phyloP scores from a whole-genome alignment of 768 basidiomycete genomes.

The Cantharellus cinnabarinus region DNA sequence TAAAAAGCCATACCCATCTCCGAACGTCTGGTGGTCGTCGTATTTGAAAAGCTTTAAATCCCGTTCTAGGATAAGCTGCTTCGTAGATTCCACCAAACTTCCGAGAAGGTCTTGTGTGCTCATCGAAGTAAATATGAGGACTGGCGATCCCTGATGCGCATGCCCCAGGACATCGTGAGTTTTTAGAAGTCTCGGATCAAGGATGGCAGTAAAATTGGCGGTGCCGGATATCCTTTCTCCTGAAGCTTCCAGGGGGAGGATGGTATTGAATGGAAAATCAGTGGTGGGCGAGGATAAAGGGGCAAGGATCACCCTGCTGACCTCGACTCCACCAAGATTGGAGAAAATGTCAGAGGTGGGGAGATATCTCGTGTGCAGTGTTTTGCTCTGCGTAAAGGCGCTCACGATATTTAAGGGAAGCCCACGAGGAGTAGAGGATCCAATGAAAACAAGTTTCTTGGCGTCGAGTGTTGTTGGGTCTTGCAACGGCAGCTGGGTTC shows the following conservation, averaged over 20 bases:
- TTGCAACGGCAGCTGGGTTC: too few species aligned
- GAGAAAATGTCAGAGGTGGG: conserved; percentile 59
- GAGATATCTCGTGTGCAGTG: conserved; percentile 38
- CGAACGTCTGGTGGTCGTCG: not conserved
- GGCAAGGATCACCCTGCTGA: conserved; percentile 47
- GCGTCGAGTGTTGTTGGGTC: not conserved
- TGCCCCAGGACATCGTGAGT: conserved; percentile 50
- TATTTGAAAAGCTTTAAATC: not conserved
- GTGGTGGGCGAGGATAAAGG: conserved; percentile 14
- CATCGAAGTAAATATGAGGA: conserved; percentile 65
- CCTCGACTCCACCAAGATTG: conserved; percentile 46
- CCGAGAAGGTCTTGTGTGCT: conserved; percentile 46
- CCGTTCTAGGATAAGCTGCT: conserved; percentile 21
- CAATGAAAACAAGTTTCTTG: conserved; percentile 41
- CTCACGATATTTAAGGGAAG: conserved; percentile 34
- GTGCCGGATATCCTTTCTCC: conserved; percentile 19
- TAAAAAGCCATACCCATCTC: not conserved
- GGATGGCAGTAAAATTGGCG: conserved; percentile 52
- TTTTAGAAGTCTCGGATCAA: conserved; percentile 61
- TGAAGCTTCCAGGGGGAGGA: conserved; percentile 32
- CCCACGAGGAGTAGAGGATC: conserved; percentile 25
- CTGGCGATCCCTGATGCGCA: conserved; percentile 42
- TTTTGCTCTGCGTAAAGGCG: conserved; percentile 26
- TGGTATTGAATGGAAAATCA: conserved; percentile 31
- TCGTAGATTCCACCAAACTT: conserved; percentile 37